Base-by-base conservation (phyloP, 2,329 filamentous ascomycete genomes). In the Curvularia eragrostidis region DNA sequence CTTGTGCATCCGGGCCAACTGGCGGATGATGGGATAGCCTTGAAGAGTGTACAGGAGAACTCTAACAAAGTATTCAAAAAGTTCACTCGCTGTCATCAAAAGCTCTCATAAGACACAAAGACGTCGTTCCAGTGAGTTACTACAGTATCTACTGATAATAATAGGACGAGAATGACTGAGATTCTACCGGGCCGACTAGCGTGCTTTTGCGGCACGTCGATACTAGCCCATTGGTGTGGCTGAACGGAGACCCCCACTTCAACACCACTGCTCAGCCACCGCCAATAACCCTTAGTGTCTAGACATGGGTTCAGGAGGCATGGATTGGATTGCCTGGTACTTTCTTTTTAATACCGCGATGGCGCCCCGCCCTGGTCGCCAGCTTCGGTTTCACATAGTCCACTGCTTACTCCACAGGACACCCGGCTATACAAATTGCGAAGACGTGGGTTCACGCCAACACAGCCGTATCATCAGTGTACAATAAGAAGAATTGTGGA, bases 201-300 rank as follows among this genome's bases (percentile, higher is more conserved):
- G 47, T 49, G 23, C 24, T 13, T 48, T 24, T 18, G 15, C n/a
- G n/a, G n/a, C 34, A 39, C 15, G 21, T 30, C 28, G 43, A 47
- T 39, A n/a, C n/a, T n/a, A 28, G 21, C 34, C 47, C 47, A 49
- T 49, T 49, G 47, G 47, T 12, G 34, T 49, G 47, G 32, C 23
- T 39, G 47, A 30, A 49, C 47, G 9, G 34, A 24, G 34, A 28
- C 26, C 34, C 47, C 54, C 60, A 56, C 52, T 43, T 58, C 55
- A 61, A 61, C 58, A 63, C 54, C 58, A 63, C 48, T 53, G 52
- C 55, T 55, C 36, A 54, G 56, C 61, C 48, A 59, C 58, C 39
- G 53, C 56, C 61, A 54, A 56, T 34, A 26, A 18, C 26, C 38
- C 24, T 19, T 30, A 50, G 34, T 55, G 54, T 30, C 52, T 47